Evolutionary conservation across 768 basidiomycete species (phyloP).

Genomic region (Hemileccinum rubropunctum): DNA sequence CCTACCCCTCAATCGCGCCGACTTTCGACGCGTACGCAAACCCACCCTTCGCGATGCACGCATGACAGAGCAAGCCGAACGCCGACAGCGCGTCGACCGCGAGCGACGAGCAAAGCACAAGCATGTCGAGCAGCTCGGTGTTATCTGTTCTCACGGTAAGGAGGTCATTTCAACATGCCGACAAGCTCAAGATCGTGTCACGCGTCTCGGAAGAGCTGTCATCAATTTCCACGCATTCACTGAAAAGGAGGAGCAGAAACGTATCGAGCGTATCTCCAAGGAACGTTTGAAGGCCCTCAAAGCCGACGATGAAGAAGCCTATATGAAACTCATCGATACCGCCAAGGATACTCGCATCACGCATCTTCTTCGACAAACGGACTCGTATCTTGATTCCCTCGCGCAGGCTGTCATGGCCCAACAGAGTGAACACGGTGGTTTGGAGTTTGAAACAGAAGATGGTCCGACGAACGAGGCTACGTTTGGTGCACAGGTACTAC

Average conservation of each 20-base stretch:
- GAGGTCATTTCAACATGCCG: slow-evolving; percentile 69
- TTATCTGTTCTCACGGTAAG: slow-evolving; percentile 82
- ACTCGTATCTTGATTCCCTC: slow-evolving; percentile 90
- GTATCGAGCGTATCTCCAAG: slow-evolving; percentile 93
- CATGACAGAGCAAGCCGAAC: slow-evolving; percentile 83
- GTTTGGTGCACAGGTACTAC: slow-evolving; percentile 81
- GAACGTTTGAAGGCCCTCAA: slow-evolving; percentile 98
- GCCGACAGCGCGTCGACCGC: slow-evolving; percentile 87
- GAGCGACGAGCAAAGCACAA: slow-evolving; percentile 95
- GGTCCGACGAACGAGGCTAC: slow-evolving; percentile 82
- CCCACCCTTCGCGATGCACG: slow-evolving; percentile 87
- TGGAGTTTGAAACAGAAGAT: slow-evolving; percentile 59
- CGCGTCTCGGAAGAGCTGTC: slow-evolving; percentile 71
- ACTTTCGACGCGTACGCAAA: slow-evolving; percentile 86
- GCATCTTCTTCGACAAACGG: slow-evolving; percentile 91
- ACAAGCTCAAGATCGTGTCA: slow-evolving; percentile 59
- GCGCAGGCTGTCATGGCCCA: slow-evolving; percentile 92
- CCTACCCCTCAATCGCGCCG: slow-evolving; percentile 86
- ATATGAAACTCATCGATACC: slow-evolving; percentile 97
- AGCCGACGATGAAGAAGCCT: slow-evolving; percentile 99
- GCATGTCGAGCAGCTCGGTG: slow-evolving; percentile 88
- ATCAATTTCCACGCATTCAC: slow-evolving; percentile 82
- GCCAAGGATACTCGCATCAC: slow-evolving; percentile 99
- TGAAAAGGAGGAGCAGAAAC: slow-evolving; percentile 97
- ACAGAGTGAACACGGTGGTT: slow-evolving; percentile 64